A percentile compares a stretch with the other conserved stretches of the same genome.
phyloP scores from a whole-genome alignment of 1,139 yeast genomes.

The Debaryomycetaceae sp. region DNA sequence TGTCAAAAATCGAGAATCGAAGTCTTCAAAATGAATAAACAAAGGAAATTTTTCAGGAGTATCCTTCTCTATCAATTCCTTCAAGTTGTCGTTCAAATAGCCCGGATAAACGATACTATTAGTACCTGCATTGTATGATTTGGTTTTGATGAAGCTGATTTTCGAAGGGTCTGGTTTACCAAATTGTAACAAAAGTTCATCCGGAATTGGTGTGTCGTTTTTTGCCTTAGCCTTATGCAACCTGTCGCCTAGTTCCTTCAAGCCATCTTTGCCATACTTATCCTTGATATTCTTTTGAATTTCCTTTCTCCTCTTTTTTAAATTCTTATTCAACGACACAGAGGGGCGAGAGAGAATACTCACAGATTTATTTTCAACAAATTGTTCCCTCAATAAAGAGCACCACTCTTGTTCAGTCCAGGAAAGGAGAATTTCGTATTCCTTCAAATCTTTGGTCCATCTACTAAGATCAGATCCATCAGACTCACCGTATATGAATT shows the following conservation, averaged over 20 bases:
- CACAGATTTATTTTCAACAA: conserved; percentile 67
- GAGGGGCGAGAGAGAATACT: conserved; percentile 80
- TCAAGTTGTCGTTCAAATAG: conserved; percentile 19
- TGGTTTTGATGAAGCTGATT: conserved; percentile 70
- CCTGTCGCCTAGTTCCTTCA: conserved; percentile 45
- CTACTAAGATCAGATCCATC: conserved; percentile 56
- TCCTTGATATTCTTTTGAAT: conserved; percentile 47
- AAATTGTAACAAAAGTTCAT: conserved; percentile 55
- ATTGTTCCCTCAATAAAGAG: conserved; percentile 46
- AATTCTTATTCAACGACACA: conserved; percentile 48
- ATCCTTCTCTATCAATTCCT: conserved; percentile 29
- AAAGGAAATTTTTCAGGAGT: conserved; percentile 57
- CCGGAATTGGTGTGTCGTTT: conserved; percentile 77
- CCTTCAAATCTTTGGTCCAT: conserved; percentile 55
- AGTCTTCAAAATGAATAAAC: conserved; percentile 75
- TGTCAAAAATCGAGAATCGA: conserved; percentile 77
- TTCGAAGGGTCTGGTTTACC: conserved; percentile 72
- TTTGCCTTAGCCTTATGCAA: conserved; percentile 60
- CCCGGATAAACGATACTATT: conserved; percentile 13
- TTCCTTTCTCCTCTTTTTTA: conserved; percentile 51
- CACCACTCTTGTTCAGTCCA: conserved; percentile 78
- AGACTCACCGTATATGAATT: conserved; percentile 72
- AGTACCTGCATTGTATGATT: conserved; percentile 53
- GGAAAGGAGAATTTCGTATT: conserved; percentile 52
- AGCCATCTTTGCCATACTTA: conserved; percentile 61